Conservation (phyloP, 225 moss, liverwort and hornwort genomes). For the Pleurozium schreberi region DNA sequence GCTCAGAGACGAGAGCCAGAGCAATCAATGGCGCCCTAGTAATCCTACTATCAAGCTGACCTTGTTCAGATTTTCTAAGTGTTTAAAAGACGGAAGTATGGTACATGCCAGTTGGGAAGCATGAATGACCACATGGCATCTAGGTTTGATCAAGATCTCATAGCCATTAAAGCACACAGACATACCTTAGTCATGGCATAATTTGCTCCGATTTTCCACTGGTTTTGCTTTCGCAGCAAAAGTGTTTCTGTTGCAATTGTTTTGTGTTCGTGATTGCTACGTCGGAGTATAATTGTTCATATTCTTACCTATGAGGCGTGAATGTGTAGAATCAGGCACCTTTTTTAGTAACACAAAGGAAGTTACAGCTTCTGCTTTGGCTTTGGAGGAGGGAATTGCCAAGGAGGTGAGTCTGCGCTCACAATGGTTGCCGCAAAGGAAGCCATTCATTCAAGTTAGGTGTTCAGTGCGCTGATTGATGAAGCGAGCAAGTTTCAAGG, state of each 20-base stretch:
- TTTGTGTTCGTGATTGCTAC: background rate
- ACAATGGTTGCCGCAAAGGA: constrained; percentile 33
- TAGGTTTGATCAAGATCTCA: background rate
- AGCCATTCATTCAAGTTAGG: background rate
- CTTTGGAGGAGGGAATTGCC: constrained; percentile 37
- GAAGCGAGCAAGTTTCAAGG: background rate
- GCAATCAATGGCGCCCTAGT: constrained; percentile 3
- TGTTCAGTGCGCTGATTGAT: background rate
- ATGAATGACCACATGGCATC: background rate
- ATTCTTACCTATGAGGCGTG: too few species aligned
- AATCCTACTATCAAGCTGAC: background rate
- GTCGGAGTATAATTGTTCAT: background rate
- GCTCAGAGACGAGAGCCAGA: background rate
- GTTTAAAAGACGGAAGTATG: background rate
- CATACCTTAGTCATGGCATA: background rate
- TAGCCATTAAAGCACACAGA: background rate
- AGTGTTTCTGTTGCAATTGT: background rate
- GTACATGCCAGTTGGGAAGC: constrained; percentile 3
- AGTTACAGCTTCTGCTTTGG: constrained; percentile 33
- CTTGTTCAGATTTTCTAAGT: background rate
- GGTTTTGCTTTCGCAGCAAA: background rate
- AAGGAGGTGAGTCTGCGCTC: constrained; percentile 38
- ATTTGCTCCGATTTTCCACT: background rate
- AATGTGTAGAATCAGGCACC: constrained; percentile 9
- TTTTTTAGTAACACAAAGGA: constrained; percentile 28